Conservation (phyloP, 1,284 basidiomycete species). For the Ceratorhiza oryzae-sativae region DNA sequence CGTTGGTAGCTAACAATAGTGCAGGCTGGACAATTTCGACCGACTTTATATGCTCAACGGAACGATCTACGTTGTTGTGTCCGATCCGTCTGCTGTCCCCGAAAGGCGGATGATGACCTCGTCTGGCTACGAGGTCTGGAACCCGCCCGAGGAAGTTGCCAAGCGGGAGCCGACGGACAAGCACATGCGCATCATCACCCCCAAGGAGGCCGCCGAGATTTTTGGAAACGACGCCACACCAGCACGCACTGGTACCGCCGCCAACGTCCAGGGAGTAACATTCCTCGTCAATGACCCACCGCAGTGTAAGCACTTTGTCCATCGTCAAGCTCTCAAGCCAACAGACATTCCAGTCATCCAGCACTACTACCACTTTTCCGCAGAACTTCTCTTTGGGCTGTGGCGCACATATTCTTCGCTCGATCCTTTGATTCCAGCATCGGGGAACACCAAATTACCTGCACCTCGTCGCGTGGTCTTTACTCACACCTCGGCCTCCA, state of each 20-base stretch:
- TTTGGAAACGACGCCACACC: constrained; percentile 56
- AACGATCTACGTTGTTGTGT: constrained; percentile 45
- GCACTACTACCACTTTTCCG: constrained; percentile 85
- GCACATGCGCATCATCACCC: constrained; percentile 77
- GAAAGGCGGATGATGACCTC: constrained; percentile 53
- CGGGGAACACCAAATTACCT: constrained; percentile 73
- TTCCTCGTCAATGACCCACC: constrained; percentile 81
- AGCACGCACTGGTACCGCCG: constrained; percentile 57
- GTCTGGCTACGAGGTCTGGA: constrained; percentile 54
- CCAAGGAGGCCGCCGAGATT: constrained; percentile 67
- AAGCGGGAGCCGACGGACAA: constrained; percentile 68
- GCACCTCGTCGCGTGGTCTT: constrained; percentile 77
- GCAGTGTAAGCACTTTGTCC: constrained; percentile 67
- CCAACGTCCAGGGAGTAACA: constrained; percentile 69
- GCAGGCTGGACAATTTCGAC: constrained; percentile 45
- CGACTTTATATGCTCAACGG: constrained; percentile 44
- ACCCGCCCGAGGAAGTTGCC: constrained; percentile 53
- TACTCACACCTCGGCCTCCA: constrained; percentile 69
- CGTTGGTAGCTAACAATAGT: neutral
- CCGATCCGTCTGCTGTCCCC: constrained; percentile 52
- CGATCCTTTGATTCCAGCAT: constrained; percentile 68
- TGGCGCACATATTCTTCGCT: constrained; percentile 87
- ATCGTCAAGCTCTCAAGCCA: constrained; percentile 8
- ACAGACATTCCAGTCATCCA: constrained; percentile 60
- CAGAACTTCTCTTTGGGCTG: constrained; percentile 86